Conservation (phyloP, 345 rosid genomes). For the Psidium friedrichsthalianum region DNA sequence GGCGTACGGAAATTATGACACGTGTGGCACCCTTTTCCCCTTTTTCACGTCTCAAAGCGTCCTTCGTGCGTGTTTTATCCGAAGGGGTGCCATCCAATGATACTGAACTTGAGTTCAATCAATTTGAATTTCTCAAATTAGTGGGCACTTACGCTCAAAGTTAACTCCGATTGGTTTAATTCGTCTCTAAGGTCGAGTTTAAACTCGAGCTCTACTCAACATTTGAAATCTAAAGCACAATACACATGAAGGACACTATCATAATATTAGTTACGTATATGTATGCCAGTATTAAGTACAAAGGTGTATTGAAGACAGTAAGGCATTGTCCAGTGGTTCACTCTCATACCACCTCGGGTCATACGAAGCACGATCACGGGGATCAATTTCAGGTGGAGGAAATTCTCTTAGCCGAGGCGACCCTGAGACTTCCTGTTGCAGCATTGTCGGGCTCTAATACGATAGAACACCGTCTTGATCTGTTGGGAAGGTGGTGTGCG, state of each 20-base stretch:
- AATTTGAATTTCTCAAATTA: background rate
- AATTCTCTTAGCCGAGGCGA: background rate
- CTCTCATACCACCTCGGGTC: background rate
- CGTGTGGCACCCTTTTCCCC: background rate
- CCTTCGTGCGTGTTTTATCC: background rate
- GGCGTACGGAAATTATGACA: fast-evolving
- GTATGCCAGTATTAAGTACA: background rate
- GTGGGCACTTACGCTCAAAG: background rate
- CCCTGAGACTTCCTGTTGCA: background rate
- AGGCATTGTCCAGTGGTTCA: background rate
- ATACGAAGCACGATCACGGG: background rate
- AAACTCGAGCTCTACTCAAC: too few species aligned
- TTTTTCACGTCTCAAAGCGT: background rate
- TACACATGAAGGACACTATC: background rate
- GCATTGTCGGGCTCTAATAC: background rate
- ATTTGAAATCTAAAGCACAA: too few species aligned
- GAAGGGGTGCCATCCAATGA: background rate
- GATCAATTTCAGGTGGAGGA: background rate
- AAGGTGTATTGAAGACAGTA: background rate
- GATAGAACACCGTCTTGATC: background rate
- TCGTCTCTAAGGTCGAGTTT: background rate
- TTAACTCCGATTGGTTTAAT: background rate
- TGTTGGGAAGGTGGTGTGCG: background rate
- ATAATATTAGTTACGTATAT: background rate
- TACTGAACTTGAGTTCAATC: background rate